phyloP scores from a whole-genome alignment of 1,284 basidiomycete species.

The Cyathus pygmaeus region DNA sequence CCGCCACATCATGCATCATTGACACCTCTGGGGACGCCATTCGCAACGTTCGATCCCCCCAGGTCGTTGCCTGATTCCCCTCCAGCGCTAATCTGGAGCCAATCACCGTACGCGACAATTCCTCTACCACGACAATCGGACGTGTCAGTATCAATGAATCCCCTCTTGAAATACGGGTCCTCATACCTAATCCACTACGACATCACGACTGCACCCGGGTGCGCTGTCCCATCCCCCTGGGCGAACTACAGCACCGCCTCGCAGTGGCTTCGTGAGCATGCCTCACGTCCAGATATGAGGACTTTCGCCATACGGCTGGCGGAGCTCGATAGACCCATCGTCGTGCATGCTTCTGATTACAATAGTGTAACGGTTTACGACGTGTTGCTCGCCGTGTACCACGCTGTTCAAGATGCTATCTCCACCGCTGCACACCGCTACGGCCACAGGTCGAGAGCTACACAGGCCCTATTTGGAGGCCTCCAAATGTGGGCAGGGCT shows the following conservation, averaged over 20 bases:
- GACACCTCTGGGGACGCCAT: background rate
- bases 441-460: background rate
- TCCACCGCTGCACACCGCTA: background rate
- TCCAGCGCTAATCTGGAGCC: background rate
- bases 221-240: background rate
- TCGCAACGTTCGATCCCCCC: background rate
- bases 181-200: background rate
- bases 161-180: background rate
- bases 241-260: background rate
- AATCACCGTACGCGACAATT: background rate
- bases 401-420: background rate
- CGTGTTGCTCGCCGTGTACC: background rate
- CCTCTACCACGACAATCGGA: background rate
- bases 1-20: background rate
- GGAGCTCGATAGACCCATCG: background rate
- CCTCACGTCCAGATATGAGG: background rate
- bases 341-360: background rate
- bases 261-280: background rate
- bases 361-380: background rate
- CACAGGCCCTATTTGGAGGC: background rate
- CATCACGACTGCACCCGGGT: background rate
- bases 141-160: background rate
- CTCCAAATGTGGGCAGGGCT: background rate
- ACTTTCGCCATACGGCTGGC: background rate
- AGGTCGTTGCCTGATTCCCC: background rate